Base-by-base conservation (phyloP, 345 rosid genomes). In the Erysimum cheiranthoides region DNA sequence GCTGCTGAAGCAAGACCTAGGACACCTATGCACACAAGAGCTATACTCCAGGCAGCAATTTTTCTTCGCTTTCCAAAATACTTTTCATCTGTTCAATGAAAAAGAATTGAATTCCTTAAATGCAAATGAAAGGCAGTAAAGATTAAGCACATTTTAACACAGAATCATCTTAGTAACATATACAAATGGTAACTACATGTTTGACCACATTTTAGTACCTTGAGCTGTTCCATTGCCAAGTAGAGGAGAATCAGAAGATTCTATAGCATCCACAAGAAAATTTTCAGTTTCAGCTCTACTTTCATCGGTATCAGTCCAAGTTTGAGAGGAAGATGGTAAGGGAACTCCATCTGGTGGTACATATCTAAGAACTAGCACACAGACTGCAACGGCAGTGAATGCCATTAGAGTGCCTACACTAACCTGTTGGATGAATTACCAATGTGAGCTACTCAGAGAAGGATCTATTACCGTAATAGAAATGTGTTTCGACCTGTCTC, bases 401-500 rank as follows among this genome's bases (percentile, higher is more conserved):
- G 93, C 93, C 79, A 88, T 84, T 70, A 88, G 82, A 71, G 93
- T 86, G 28, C 93, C 93, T 47, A 86, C 86, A 72, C 93, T 88
- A 76, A 88, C 92, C 92, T 88, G 87, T 59, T 75, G 65, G 32
- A 78, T 10, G 36, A 65, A 58, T 62, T 49, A 46, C 43, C 14
- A 1, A 32, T 25, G 40, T 71, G 52, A 58, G 77, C 32, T 57
- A 78, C 42, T 31, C n/a, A 40, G 67, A 49, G 28, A 56, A 66
- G 73, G 27, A 67, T 47, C 61, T 46, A 10, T 42, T n/a, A 49
- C 28, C 50, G 18, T 61, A 16, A 61, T 13, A 51, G n/a, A 61
- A 61, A 21, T 49, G 18, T 25, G 28, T 47, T 43, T 45, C 10
- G 6, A 32, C 42, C 45, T 4, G 21, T 72, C 61, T 46, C 78